Conservation (phyloP, 2,329 filamentous ascomycete species). For the Trichoderma hamatum region DNA sequence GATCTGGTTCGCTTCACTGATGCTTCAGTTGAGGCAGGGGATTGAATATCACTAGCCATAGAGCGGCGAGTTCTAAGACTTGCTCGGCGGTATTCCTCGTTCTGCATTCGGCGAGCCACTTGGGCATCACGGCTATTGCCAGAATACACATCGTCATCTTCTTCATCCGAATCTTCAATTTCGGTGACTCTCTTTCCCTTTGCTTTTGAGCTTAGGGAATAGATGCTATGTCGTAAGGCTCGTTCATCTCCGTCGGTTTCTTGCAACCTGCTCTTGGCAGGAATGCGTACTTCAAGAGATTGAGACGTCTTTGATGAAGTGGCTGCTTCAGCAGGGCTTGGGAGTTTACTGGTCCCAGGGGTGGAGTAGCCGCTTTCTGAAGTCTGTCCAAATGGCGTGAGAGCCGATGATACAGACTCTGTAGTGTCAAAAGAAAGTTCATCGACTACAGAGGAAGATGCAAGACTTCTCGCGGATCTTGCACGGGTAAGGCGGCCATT, state of each 20-base stretch:
- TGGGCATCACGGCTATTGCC: conserved; percentile 36
- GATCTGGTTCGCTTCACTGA: conserved; percentile 35
- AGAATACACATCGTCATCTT: conserved; percentile 40
- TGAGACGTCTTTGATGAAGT: conserved; percentile 5
- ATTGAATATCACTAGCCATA: not conserved
- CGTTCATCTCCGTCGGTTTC: conserved; percentile 36
- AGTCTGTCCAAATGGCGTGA: conserved; percentile 37
- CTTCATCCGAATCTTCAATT: conserved; percentile 46
- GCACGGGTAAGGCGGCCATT: conserved; percentile 36
- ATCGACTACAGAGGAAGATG: not conserved
- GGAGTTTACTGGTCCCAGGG: conserved; percentile 43
- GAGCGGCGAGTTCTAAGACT: conserved; percentile 21
- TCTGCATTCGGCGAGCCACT: conserved; percentile 42
- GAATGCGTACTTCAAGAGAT: conserved; percentile 38
- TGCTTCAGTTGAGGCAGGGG: conserved; percentile 22
- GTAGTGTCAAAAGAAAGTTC: conserved; percentile 28
- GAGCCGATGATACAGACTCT: conserved; percentile 40
- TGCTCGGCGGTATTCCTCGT: conserved; percentile 36
- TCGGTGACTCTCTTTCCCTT: conserved; percentile 44
- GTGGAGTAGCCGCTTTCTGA: conserved; percentile 43
- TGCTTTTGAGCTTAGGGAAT: conserved; percentile 51
- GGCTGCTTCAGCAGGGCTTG: conserved; percentile 39
- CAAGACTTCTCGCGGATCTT: conserved; percentile 31
- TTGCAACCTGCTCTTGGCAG: conserved; percentile 29
- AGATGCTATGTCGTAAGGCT: conserved; percentile 48